These are phyloP conservation scores for Phytophthora sansomeana DNA, from an alignment of 352 stramenopile genomes.

Conservation along the genomic window DNA sequence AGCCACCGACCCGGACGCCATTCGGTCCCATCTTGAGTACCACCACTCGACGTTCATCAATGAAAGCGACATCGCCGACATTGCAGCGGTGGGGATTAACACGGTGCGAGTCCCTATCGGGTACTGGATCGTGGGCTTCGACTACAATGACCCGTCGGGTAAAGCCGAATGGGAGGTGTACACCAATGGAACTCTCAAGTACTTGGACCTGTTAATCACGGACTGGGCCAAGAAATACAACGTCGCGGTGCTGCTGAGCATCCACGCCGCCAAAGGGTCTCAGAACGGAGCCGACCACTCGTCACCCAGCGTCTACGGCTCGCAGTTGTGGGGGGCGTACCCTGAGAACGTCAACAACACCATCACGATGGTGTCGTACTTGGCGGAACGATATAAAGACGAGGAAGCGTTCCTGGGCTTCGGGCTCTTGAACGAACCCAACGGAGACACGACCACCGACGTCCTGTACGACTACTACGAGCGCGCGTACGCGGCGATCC, in stretches of 20 bases:
- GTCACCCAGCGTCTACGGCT: constrained; percentile 52
- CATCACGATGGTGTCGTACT: constrained; percentile 49
- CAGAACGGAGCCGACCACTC: constrained; percentile 84
- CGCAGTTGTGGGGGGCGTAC: constrained; percentile 56
- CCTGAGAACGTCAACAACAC: constrained; percentile 72
- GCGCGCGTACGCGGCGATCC: constrained; percentile 68
- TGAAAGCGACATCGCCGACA: constrained; percentile 67
- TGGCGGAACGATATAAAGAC: constrained; percentile 68
- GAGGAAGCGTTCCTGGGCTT: constrained; percentile 79
- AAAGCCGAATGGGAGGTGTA: constrained; percentile 58
- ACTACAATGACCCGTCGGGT: constrained; percentile 58
- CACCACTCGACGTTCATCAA: constrained; percentile 78
- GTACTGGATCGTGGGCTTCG: constrained; percentile 82
- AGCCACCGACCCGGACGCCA: constrained; percentile 41
- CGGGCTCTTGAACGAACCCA: constrained; percentile 75
- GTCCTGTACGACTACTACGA: constrained; percentile 83
- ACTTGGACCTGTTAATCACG: constrained; percentile 55
- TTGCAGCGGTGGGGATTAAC: constrained; percentile 73
- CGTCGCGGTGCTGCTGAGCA: constrained; percentile 69
- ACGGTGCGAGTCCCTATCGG: constrained; percentile 83
- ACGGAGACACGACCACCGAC: constrained; percentile 53
- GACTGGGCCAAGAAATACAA: constrained; percentile 55
- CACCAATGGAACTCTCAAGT: constrained; percentile 51
- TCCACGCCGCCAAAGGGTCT: constrained; percentile 81
- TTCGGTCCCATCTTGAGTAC: constrained; percentile 51